Evolutionary conservation across 75 land plant genomes (phyloP).

Genomic region (Larix kaempferi): DNA sequence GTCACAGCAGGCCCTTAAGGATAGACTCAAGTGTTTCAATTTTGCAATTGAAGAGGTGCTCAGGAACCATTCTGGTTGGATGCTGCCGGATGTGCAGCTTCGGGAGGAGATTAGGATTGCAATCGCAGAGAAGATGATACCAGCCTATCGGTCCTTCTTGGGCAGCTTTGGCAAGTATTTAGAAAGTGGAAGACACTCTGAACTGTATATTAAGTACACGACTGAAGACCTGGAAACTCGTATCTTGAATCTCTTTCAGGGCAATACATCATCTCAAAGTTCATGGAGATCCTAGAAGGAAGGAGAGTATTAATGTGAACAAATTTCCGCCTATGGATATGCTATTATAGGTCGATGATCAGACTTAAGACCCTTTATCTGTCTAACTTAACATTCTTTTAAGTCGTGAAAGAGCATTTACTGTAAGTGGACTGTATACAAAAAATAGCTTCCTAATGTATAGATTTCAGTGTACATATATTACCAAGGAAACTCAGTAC

Average conservation of each 20-base stretch:
- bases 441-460: no score
- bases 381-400: no score
- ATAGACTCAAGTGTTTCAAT: slow-evolving; percentile 27
- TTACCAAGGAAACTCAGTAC: no score
- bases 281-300: slow-evolving; percentile 23
- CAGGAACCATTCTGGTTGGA: slow-evolving; percentile 26
- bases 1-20: slow-evolving; percentile 21
- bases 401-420: no score
- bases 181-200: slow-evolving; percentile 10
- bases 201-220: slow-evolving; percentile 23
- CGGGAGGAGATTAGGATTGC: slow-evolving; percentile 34
- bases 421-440: no score
- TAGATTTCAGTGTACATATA: no score
- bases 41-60: slow-evolving; percentile 33
- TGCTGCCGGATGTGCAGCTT: slow-evolving; percentile 29
- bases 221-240: slow-evolving; percentile 40
- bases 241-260: slow-evolving; percentile 49
- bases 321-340: no score
- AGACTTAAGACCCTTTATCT: no score
- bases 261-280: slow-evolving; percentile 36
- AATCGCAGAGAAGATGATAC: slow-evolving; percentile 25
- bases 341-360: no score
- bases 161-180: slow-evolving; percentile 24
- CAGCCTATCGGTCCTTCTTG: slow-evolving; percentile 18
- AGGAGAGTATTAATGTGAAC: not conserved